Evolutionary conservation across 2,329 filamentous ascomycete genomes (phyloP), one percentile per base, ranked within the genome.

Genomic region (Ophiocordyceps camponoti-saundersi): DNA sequence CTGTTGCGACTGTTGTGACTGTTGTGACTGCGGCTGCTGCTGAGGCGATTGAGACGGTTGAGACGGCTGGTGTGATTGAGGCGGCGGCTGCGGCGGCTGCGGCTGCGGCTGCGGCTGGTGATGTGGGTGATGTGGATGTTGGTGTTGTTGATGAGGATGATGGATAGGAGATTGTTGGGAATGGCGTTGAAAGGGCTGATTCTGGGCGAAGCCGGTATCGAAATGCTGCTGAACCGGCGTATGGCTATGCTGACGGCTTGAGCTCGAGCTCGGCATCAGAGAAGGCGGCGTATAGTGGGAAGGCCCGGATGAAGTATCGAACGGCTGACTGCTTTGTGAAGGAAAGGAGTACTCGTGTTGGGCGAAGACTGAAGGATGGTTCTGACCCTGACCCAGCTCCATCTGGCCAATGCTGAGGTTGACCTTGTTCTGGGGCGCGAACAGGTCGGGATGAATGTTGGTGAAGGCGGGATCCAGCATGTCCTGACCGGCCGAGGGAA

Each of bases 391-490:
- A 34, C 54, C 56, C 47, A 66, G 29, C 29, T 34, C 48, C 46
- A 53, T 47, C 22, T 59, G 57, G 48, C 53, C 51, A 44, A 62
- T 55, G 22, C 53, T 50, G 36, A 62, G 52, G 41, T 58, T 54
- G 44, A 60, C 49, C 50, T 65, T 65, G 26, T 49, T 48, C 26
- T 21, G 41, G 48, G 66, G 63, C 11, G 52, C 53, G 46, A 65
- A 68, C 22, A 66, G 46, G 34, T 64, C 63, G 15, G 62, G 55
- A 39, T 65, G 60, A 11, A 67, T 56, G 47, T 60, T 59, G 53
- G 55, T 53, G 44, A 67, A 65, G 29, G 59, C 55, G 40, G 64
- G 57, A 48, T 67, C 59, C 40, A 67, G 55, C 43, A 61, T 57
- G 48, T 66, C 63, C 49, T 62, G 58, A 39, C 52, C 52, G 15